These are phyloP conservation scores for Beauveria australis DNA, from an alignment of 2,329 filamentous ascomycete species.

Conservation along the genomic window DNA sequence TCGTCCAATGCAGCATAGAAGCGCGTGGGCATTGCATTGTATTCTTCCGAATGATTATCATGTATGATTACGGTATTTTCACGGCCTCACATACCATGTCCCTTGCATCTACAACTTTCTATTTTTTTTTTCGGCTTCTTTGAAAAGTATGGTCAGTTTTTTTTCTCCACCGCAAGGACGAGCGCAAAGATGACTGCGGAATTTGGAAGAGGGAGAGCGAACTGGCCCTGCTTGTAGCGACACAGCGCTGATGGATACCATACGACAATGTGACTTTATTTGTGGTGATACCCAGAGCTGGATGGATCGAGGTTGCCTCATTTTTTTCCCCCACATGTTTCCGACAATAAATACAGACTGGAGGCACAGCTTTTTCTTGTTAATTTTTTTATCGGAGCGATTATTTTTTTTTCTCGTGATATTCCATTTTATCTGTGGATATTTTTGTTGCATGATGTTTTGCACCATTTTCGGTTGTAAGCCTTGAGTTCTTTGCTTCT, in stretches of 20 bases:
- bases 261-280: neutral
- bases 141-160: neutral
- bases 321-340: neutral
- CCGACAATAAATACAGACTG: neutral
- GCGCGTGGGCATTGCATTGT: neutral
- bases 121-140: neutral
- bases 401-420: neutral
- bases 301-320: neutral
- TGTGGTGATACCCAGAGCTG: constrained; percentile 6
- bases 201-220: neutral
- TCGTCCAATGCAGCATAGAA: neutral
- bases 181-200: neutral
- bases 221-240: neutral
- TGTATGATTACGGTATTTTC: constrained; percentile 11
- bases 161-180: neutral
- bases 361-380: neutral
- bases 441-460: neutral
- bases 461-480: neutral
- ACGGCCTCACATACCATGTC: constrained; percentile 6
- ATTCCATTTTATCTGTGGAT: neutral
- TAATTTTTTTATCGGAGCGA: neutral
- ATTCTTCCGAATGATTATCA: constrained; percentile 2
- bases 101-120: neutral
- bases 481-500: neutral
- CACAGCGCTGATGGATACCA: neutral